Conservation (phyloP, 1,139 yeast genomes). For the Diutina ranongensis region DNA sequence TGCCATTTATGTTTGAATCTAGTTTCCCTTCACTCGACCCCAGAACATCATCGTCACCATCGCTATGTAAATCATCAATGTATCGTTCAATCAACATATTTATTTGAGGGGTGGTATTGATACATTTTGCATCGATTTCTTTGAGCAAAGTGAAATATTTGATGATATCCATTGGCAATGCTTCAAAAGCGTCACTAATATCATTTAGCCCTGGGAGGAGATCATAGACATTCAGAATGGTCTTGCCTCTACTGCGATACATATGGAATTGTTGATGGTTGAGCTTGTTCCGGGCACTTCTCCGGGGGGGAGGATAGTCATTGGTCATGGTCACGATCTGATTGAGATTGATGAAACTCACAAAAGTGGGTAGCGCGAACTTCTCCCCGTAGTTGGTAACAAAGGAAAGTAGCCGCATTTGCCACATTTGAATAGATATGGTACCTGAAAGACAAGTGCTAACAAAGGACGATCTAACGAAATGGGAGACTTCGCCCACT, state of each 20-base stretch:
- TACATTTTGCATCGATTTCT: conserved; percentile 93
- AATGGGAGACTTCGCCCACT: conserved; percentile 48
- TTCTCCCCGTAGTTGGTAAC: too few relatives aligned
- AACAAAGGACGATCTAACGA: conserved; percentile 47
- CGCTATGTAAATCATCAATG: conserved; percentile 29
- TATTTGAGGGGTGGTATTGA: conserved; percentile 59
- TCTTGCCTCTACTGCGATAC: conserved; percentile 24
- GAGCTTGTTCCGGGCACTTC: conserved; percentile 2
- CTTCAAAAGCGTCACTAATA: conserved; percentile 82
- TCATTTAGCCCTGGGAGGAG: conserved; percentile 84
- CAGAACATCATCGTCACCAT: background rate
- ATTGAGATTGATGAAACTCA: too few relatives aligned
- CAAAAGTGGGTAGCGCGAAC: too few relatives aligned
- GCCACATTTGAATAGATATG: background rate
- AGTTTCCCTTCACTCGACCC: background rate
- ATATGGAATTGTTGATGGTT: background rate
- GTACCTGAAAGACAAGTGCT: conserved; percentile 27
- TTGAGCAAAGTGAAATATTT: conserved; percentile 80
- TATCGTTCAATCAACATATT: conserved; percentile 47
- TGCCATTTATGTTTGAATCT: background rate
- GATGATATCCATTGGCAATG: conserved; percentile 74
- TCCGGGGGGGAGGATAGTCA: background rate
- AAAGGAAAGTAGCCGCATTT: background rate
- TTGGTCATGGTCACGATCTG: background rate
- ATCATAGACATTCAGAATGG: conserved; percentile 28